Percentiles rank a stretch among this genome's conserved stretches.
phyloP scores from a whole-genome alignment of 768 basidiomycete genomes.

The Naganishia onofrii region DNA sequence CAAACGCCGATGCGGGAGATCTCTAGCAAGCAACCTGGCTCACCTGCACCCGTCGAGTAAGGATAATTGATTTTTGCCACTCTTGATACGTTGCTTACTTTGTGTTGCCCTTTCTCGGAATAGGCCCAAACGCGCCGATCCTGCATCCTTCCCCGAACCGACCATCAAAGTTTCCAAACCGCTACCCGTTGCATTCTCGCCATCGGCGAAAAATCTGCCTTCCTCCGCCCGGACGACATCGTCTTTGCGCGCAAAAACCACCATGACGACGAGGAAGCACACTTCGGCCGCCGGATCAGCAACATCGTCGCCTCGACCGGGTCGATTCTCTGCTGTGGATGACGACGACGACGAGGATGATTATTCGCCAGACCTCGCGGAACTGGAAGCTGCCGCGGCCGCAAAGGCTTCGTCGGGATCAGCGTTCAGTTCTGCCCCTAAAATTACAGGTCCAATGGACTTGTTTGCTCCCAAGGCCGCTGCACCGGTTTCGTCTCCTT shows the following conservation, averaged over 20 bases:
- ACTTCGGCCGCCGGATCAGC: constrained; percentile 2
- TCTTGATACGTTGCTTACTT: neutral
- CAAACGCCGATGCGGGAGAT: constrained; percentile 5
- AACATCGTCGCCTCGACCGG: neutral
- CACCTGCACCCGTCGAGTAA: constrained; percentile 8
- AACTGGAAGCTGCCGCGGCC: neutral
- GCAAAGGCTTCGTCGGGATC: neutral
- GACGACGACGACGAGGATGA: constrained; percentile 8
- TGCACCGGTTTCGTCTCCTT: neutral
- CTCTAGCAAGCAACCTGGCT: neutral
- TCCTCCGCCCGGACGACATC: constrained; percentile 4
- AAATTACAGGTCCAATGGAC: constrained; percentile 15
- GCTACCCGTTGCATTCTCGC: constrained; percentile 16
- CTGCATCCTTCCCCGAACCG: constrained; percentile 8
- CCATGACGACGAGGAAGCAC: constrained; percentile 19
- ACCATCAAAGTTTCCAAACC: constrained; percentile 12
- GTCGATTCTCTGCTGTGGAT: constrained; percentile 9
- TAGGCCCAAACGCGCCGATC: neutral
- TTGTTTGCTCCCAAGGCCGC: constrained; percentile 10
- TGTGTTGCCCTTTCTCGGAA: neutral
- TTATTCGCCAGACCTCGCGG: constrained; percentile 1
- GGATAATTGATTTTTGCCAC: neutral
- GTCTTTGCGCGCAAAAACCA: constrained; percentile 11
- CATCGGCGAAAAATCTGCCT: constrained; percentile 18
- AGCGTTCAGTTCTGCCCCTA: constrained; percentile 8